phyloP scores from a whole-genome alignment of 2,329 filamentous ascomycete species.

The Rhynchosporium agropyri region DNA sequence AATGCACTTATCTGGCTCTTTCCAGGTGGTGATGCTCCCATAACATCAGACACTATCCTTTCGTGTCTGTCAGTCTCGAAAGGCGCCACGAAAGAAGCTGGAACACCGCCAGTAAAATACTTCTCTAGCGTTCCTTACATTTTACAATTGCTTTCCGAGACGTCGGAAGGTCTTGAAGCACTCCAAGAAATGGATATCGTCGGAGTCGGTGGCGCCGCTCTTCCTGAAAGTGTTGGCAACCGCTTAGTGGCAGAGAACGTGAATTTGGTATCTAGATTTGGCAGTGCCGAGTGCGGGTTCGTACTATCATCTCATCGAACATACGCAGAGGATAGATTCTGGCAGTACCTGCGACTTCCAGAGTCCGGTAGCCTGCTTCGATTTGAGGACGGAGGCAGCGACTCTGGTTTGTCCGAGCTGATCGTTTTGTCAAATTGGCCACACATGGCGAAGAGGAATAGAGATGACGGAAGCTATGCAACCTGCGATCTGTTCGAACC shows the following conservation, averaged over 20 bases:
- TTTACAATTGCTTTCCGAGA: conserved; percentile 54
- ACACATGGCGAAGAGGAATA: conserved; percentile 59
- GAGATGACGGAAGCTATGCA: conserved; percentile 60
- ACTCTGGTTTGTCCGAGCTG: conserved; percentile 52
- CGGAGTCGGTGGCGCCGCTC: conserved; percentile 63
- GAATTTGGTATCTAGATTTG: conserved; percentile 63
- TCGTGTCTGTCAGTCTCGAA: conserved; percentile 46
- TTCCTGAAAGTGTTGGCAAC: conserved; percentile 56
- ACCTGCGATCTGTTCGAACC: conserved; percentile 64
- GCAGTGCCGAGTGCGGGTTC: conserved; percentile 68
- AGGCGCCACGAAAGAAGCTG: conserved; percentile 23
- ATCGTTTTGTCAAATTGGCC: conserved; percentile 60
- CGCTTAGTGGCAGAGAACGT: conserved; percentile 53
- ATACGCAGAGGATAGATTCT: conserved; percentile 56
- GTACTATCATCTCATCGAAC: conserved; percentile 63
- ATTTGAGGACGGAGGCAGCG: conserved; percentile 52
- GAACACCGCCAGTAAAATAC: conserved; percentile 50
- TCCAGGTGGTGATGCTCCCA: conserved; percentile 56
- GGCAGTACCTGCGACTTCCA: conserved; percentile 58
- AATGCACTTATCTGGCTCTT: conserved; percentile 64
- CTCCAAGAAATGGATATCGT: conserved; percentile 60
- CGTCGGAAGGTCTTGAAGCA: conserved; percentile 46
- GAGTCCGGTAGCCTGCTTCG: conserved; percentile 42
- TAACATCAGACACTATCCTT: conserved; percentile 58
- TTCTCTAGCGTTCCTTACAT: conserved; percentile 66